phyloP scores from a whole-genome alignment of 1,284 basidiomycete genomes.

The Ceratobasidium sp. region DNA sequence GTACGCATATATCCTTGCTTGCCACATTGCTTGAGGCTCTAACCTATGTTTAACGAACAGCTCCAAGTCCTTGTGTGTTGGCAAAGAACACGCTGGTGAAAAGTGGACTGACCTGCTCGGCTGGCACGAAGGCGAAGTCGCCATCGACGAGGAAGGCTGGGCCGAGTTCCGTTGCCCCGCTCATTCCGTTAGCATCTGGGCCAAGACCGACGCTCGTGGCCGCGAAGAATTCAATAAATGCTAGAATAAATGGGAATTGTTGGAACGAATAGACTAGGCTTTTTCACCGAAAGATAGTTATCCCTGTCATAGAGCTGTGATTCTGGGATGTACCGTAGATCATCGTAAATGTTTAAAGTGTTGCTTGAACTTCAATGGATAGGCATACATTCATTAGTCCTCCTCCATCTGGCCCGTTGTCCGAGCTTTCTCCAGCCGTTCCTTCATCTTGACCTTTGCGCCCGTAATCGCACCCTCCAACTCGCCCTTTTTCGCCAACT shows the following conservation, averaged over 20 bases:
- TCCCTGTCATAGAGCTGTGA: slow-evolving; percentile 12
- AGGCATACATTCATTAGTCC: not conserved
- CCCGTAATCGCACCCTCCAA: slow-evolving; percentile 57
- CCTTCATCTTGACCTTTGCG: slow-evolving; percentile 55
- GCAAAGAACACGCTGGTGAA: slow-evolving; percentile 61
- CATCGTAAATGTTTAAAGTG: not conserved
- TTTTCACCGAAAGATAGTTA: not conserved
- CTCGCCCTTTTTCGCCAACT: slow-evolving; percentile 71
- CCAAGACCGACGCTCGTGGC: slow-evolving; percentile 59
- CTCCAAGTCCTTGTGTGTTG: slow-evolving; percentile 32
- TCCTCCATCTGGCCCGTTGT: slow-evolving; percentile 30
- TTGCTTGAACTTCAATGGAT: not conserved
- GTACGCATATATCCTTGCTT: slow-evolving; percentile 45
- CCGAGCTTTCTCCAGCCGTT: slow-evolving; percentile 51
- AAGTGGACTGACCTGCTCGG: slow-evolving; percentile 66
- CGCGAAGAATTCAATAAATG: slow-evolving; percentile 51
- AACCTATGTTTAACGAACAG: not conserved
- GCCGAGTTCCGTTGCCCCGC: slow-evolving; percentile 62
- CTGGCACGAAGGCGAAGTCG: slow-evolving; percentile 64
- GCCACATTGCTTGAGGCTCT: not conserved
- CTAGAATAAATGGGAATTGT: not conserved
- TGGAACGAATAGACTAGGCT: not conserved
- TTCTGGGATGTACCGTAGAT: slow-evolving; percentile 31
- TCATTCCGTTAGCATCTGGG: slow-evolving; percentile 63
- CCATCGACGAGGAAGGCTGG: slow-evolving; percentile 66